Base-by-base conservation (phyloP, 148 eudicot species). In the Persicaria tinctoria region DNA sequence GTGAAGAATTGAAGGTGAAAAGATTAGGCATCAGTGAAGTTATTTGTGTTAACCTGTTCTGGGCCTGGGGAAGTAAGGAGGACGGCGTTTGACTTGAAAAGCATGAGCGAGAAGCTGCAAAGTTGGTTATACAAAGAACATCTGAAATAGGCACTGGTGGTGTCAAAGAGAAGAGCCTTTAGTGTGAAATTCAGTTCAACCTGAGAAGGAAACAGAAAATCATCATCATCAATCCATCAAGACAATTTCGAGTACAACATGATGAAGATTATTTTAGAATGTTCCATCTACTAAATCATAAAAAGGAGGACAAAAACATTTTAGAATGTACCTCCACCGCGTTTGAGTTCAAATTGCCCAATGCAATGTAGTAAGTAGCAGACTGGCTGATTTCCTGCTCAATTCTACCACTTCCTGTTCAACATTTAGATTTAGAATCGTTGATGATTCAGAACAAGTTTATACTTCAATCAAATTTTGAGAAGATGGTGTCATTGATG, bases 121-220 rank as follows among this genome's bases (percentile, higher is more conserved):
- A 32, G 72, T 6, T 16, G 84, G 72, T 81, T 79, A 72, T 60
- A 76, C 74, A 84, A 69, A 55, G 78, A 76, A 79, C 91, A 88
- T 73, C 78, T 75, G 75, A 82, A 85, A 74, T 76, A 68, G 0
- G 91, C 83, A 5, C 62, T 38, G 68, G 79, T 79, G 47, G 85
- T 88, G 55, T 86, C 76, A 46, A 86, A 79, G 54, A 77, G 78
- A 73, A 79, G 72, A 78, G 84, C 82, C 64, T 73, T 81, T 46
- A 88, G 51, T 38, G 86, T 86, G 74, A 88, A 79, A 79, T 88
- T 86, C 74, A 88, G 60, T 54, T 78, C 74, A 70, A 81, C 87
- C 89, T 88, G 80, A 38, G 27, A 44, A 38, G 20, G 23, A n/a
- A 59, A 47, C 27, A 59, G 18, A 46, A 9, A 56, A 51, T 10